Evolutionary conservation across 2,329 filamentous ascomycete genomes (phyloP).

Genomic region (Verticillium klebahnii): DNA sequence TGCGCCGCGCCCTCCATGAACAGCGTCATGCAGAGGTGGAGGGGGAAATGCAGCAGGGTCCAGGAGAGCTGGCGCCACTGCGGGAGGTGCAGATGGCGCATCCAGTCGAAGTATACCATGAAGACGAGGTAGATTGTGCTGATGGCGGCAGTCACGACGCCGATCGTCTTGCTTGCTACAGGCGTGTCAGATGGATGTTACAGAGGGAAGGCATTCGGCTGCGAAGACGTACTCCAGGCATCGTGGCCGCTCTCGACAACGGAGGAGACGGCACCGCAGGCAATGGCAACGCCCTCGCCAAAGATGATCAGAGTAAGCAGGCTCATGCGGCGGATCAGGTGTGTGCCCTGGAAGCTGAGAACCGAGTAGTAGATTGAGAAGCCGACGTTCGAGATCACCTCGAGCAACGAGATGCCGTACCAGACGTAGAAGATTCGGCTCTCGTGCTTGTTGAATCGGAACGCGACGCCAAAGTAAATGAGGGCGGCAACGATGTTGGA

Average conservation of each 20-base stretch:
- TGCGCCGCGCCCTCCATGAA: slow-evolving; percentile 61
- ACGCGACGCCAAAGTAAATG: slow-evolving; percentile 37
- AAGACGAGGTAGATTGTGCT: slow-evolving; percentile 41
- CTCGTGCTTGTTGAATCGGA: slow-evolving; percentile 28
- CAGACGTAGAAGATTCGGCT: slow-evolving; percentile 34
- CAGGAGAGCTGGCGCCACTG: slow-evolving; percentile 55
- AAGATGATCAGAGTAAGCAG: slow-evolving; percentile 63
- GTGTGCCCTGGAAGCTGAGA: slow-evolving; percentile 57
- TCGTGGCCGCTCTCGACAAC: slow-evolving; percentile 18
- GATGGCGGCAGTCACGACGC: slow-evolving; percentile 31
- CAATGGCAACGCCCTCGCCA: slow-evolving; percentile 60
- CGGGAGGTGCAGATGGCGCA: slow-evolving; percentile 57
- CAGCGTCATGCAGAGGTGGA: slow-evolving; percentile 58
- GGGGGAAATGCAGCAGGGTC: slow-evolving; percentile 55
- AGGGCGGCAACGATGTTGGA: slow-evolving; percentile 28
- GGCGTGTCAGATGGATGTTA: neutral
- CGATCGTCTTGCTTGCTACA: slow-evolving; percentile 32
- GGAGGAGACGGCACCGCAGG: slow-evolving; percentile 7
- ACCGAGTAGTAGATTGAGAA: slow-evolving; percentile 51
- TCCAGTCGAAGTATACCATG: slow-evolving; percentile 54
- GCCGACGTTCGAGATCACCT: slow-evolving; percentile 45
- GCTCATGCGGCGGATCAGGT: slow-evolving; percentile 59
- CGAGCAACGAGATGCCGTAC: slow-evolving; percentile 51
- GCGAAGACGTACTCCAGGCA: slow-evolving; percentile 30
- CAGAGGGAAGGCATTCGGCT: neutral